A percentile compares a stretch with the other conserved stretches of the same genome.
phyloP scores from a whole-genome alignment of 2,329 filamentous ascomycete species.

The Ascochyta koolunga region DNA sequence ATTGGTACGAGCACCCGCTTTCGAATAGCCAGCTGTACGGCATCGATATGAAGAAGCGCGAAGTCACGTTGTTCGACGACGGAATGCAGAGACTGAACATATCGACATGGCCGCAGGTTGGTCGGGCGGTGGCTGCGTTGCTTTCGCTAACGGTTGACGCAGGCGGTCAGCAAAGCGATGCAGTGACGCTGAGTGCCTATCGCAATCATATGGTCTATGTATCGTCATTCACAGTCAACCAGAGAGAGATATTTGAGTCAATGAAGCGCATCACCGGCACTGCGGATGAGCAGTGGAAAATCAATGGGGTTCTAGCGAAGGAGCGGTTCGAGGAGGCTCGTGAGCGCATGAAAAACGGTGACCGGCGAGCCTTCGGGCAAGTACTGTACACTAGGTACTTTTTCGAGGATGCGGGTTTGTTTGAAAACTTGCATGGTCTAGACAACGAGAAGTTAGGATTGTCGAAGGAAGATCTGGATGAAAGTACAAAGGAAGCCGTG shows the following conservation, averaged over 20 bases:
- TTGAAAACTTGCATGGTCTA: slow-evolving; percentile 42
- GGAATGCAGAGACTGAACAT: slow-evolving; percentile 43
- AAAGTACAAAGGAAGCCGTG: slow-evolving; percentile 53
- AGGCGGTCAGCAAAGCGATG: slow-evolving; percentile 18
- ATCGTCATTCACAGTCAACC: slow-evolving; percentile 45
- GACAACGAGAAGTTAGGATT: slow-evolving; percentile 64
- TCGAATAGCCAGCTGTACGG: slow-evolving; percentile 36
- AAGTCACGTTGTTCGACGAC: slow-evolving; percentile 34
- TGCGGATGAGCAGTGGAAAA: slow-evolving; percentile 45
- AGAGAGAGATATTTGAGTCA: slow-evolving; percentile 47
- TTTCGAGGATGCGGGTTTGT: slow-evolving; percentile 37
- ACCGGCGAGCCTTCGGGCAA: slow-evolving; percentile 50
- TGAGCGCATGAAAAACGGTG: slow-evolving; percentile 54
- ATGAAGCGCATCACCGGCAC: slow-evolving; percentile 44
- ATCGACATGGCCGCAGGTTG: slow-evolving; percentile 40
- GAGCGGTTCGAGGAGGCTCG: slow-evolving; percentile 58
- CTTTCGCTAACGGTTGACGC: slow-evolving; percentile 39
- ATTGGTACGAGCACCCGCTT: slow-evolving; percentile 50
- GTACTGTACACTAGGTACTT: slow-evolving; percentile 63
- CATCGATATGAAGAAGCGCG: slow-evolving; percentile 44
- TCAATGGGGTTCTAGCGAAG: slow-evolving; percentile 50
- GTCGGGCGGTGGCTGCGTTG: slow-evolving; percentile 40
- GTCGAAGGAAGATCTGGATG: slow-evolving; percentile 64
- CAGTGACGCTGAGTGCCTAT: slow-evolving; percentile 22
- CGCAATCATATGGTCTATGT: slow-evolving; percentile 46